phyloP scores from a whole-genome alignment of 495 filamentous ascomycete genomes.

The Lophium mytilinum region DNA sequence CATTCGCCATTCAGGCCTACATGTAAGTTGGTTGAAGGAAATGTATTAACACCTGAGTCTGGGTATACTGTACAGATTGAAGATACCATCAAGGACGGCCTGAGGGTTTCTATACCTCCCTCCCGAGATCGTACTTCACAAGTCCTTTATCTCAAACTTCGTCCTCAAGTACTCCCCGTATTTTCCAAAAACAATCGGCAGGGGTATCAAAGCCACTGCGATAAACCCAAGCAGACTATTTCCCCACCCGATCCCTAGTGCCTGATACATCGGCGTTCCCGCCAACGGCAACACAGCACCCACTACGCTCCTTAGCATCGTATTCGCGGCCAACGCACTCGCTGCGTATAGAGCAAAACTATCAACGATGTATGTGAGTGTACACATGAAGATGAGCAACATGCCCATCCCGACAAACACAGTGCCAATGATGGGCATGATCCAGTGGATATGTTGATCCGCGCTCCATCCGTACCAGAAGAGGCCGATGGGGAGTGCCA shows the following conservation, averaged over 20 bases:
- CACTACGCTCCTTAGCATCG: slow-evolving; percentile 24
- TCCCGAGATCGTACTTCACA: not conserved
- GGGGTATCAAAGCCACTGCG: slow-evolving; percentile 7
- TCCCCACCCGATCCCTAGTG: slow-evolving; percentile 21
- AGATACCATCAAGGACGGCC: too few species aligned
- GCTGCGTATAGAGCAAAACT: slow-evolving; percentile 31
- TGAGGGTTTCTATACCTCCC: too few species aligned
- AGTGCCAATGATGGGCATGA: slow-evolving; percentile 35
- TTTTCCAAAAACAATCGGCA: slow-evolving; percentile 4
- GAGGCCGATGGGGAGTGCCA: slow-evolving; percentile 27
- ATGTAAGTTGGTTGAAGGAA: too few species aligned
- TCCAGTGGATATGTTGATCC: slow-evolving; percentile 33
- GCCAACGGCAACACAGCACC: slow-evolving; percentile 19
- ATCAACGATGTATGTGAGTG: slow-evolving; percentile 36
- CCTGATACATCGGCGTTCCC: slow-evolving; percentile 10
- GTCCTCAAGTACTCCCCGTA: slow-evolving; percentile 11
- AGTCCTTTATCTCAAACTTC: not conserved
- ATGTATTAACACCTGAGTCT: too few species aligned
- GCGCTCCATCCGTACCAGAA: slow-evolving; percentile 37
- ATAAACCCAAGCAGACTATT: slow-evolving; percentile 15
- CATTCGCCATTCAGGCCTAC: too few species aligned
- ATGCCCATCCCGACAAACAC: slow-evolving; percentile 25
- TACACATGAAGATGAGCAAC: slow-evolving; percentile 20
- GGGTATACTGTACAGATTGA: too few species aligned
- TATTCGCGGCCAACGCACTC: slow-evolving; percentile 31